These are phyloP conservation scores for Cercospora sojina DNA, from an alignment of 2,329 filamentous ascomycete species.

Conservation along the genomic window DNA sequence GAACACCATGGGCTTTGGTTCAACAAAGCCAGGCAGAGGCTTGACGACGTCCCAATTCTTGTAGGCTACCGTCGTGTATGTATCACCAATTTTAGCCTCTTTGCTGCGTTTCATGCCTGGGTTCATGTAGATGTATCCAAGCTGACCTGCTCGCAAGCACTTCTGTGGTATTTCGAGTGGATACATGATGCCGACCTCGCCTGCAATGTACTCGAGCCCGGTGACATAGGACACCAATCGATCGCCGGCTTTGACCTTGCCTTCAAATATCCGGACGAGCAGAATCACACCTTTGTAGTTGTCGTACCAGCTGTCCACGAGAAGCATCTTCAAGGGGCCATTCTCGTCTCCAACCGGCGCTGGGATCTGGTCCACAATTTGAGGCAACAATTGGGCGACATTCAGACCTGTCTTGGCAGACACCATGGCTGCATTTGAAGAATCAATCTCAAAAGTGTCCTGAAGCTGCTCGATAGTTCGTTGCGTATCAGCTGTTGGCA, in stretches of 20 bases:
- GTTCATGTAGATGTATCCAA: slow-evolving; percentile 96
- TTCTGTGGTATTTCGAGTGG: slow-evolving; percentile 80
- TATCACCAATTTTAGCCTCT: slow-evolving; percentile 94
- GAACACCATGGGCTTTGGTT: slow-evolving; percentile 98
- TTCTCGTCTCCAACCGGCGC: slow-evolving; percentile 70
- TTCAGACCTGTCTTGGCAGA: slow-evolving; percentile 94
- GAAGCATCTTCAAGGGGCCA: slow-evolving; percentile 75
- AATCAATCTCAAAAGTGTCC: slow-evolving; percentile 82
- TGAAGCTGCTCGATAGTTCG: slow-evolving; percentile 83
- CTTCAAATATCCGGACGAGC: slow-evolving; percentile 88
- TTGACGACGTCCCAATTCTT: slow-evolving; percentile 66
- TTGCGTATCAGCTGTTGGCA: slow-evolving; percentile 83
- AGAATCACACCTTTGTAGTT: slow-evolving; percentile 92
- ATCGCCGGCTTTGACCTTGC: slow-evolving; percentile 77
- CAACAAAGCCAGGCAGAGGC: slow-evolving; percentile 87
- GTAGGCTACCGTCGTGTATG: slow-evolving; percentile 77
- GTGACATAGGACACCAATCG: slow-evolving; percentile 86
- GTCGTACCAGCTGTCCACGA: slow-evolving; percentile 98
- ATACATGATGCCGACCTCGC: slow-evolving; percentile 96
- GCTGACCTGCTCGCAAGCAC: slow-evolving; percentile 81
- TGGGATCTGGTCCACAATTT: slow-evolving; percentile 81
- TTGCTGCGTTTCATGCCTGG: slow-evolving; percentile 97
- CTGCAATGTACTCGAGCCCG: slow-evolving; percentile 83
- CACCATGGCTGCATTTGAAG: slow-evolving; percentile 70
- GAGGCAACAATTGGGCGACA: slow-evolving; percentile 77